These are phyloP conservation scores for Pythium insidiosum DNA, from an alignment of 352 stramenopile genomes.

Conservation along the genomic window DNA sequence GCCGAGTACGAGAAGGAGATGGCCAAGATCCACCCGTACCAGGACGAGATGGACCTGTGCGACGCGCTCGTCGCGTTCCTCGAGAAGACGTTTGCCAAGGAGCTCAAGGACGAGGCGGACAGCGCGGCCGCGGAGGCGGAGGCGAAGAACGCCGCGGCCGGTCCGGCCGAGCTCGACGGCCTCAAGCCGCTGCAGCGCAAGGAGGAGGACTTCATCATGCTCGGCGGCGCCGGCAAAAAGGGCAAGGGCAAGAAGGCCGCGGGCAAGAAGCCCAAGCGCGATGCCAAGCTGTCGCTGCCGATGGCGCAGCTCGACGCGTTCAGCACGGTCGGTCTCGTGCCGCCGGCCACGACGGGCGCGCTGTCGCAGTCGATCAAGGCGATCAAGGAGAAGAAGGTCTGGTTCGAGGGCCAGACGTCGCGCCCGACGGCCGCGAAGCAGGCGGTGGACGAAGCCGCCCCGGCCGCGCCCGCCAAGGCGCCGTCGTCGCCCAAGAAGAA, in stretches of 20 bases:
- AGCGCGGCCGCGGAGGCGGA: slow-evolving; percentile 26
- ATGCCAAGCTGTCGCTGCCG: slow-evolving; percentile 66
- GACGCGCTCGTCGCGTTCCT: slow-evolving; percentile 92
- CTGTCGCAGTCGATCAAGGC: slow-evolving; percentile 86
- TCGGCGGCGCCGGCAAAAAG: slow-evolving; percentile 60
- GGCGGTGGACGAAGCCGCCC: slow-evolving; percentile 2
- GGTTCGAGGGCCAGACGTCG: slow-evolving; percentile 66
- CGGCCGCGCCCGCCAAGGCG: slow-evolving; percentile 10
- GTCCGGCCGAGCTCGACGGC: slow-evolving; percentile 85
- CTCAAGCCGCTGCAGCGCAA: slow-evolving; percentile 89
- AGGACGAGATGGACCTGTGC: slow-evolving; percentile 95
- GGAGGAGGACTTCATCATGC: slow-evolving; percentile 79
- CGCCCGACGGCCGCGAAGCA: slow-evolving; percentile 29
- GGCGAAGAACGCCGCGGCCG: slow-evolving; percentile 16
- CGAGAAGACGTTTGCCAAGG: slow-evolving; percentile 87
- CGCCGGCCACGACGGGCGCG: slow-evolving; percentile 77
- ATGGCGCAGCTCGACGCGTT: slow-evolving; percentile 87
- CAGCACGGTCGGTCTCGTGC: slow-evolving; percentile 86
- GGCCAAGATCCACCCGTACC: slow-evolving; percentile 93
- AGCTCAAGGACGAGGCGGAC: slow-evolving; percentile 49
- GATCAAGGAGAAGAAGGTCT: slow-evolving; percentile 95
- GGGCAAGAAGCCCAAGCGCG: slow-evolving; percentile 73
- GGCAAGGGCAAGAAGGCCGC: slow-evolving; percentile 45
- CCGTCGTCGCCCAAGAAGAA: slow-evolving; percentile 56
- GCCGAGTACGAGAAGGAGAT: slow-evolving; percentile 95